Base-by-base conservation (phyloP, 2,329 filamentous ascomycete genomes). In the Seiridium unicorne region DNA sequence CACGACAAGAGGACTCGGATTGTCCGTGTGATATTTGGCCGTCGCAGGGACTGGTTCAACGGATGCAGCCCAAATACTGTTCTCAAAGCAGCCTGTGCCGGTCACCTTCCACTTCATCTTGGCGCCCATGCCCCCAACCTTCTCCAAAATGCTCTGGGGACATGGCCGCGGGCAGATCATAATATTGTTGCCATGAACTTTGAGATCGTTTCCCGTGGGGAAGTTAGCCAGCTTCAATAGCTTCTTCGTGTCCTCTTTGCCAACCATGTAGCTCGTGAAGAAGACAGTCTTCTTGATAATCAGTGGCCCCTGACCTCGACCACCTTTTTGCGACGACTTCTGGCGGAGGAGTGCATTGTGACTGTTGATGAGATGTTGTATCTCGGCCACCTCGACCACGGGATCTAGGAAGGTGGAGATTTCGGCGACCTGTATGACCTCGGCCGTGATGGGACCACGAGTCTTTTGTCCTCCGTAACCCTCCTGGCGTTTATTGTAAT, bases 201-300 rank as follows among this genome's bases (percentile, higher is more conserved):
- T 92, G 64, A 97, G 79, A 56, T 96, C 91, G 57, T 84, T 82
- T 55, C 90, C 87, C 35, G 86, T 81, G 3, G 89, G 89, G 26
- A 92, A 78, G 56, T 86, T 75, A 36, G 88, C 86, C n/a, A 96
- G 81, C 5, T 84, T 83, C 59, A 91, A 84, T 44, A 98, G 80
- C 59, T 84, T 86, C 69, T 90, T 85, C 2, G 89, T 89, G 72
- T 95, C 91, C 34, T 84, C 80, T 53, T 86, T 81, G 46, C 82
- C 82, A 65, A 99, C 89, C 75, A 96, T 86, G 75, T 99, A 98
- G 55, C 92, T 92, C 1, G 95, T 97, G 76, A 94, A 97, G 75
- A 93, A 92, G 55, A 97, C 89, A 1, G 88, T 92, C 72, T 93
- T 93, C 74, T 91, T 92, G 72, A 99, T 92, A 66, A 85, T 83